Evolutionary conservation across 2,329 filamentous ascomycete genomes (phyloP).

Genomic region (Teratosphaeria pseudoeucalypti): DNA sequence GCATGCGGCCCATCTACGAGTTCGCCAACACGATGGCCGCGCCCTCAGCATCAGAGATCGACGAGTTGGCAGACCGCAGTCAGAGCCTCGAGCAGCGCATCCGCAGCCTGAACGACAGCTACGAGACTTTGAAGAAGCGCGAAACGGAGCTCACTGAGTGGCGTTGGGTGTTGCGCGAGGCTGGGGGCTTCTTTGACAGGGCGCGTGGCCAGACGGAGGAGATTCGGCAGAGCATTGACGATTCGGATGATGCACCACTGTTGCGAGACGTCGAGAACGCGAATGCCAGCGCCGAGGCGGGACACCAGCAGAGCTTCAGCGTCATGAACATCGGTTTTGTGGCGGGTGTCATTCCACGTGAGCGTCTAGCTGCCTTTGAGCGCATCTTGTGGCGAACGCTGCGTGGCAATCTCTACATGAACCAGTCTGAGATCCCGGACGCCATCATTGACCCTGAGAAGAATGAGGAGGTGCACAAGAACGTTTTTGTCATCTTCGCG

Average conservation of each 20-base stretch:
- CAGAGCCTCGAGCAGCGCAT: slow-evolving; percentile 88
- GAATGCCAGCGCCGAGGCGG: slow-evolving; percentile 17
- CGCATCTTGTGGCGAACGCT: slow-evolving; percentile 95
- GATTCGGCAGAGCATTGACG: slow-evolving; percentile 78
- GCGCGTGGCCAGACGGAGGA: slow-evolving; percentile 95
- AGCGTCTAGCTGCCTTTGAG: slow-evolving; percentile 90
- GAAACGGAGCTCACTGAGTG: slow-evolving; percentile 96
- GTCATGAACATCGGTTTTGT: slow-evolving; percentile 99
- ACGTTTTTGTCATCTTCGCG: slow-evolving; percentile 98
- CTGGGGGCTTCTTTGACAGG: slow-evolving; percentile 92
- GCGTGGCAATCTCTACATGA: slow-evolving; percentile 98
- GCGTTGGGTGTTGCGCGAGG: slow-evolving; percentile 95
- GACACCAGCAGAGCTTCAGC: slow-evolving; percentile 50
- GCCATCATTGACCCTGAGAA: slow-evolving; percentile 81
- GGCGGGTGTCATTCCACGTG: slow-evolving; percentile 85
- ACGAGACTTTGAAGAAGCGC: slow-evolving; percentile 94
- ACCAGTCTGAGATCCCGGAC: slow-evolving; percentile 96
- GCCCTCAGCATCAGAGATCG: slow-evolving; percentile 87
- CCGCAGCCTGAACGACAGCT: slow-evolving; percentile 88
- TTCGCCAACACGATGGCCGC: slow-evolving; percentile 73
- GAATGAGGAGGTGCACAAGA: slow-evolving; percentile 90
- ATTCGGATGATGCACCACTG: slow-evolving; percentile 83
- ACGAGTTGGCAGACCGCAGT: slow-evolving; percentile 85
- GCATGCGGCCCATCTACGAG: slow-evolving; percentile 81
- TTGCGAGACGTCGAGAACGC: slow-evolving; percentile 82